phyloP scores from a whole-genome alignment of 1,284 basidiomycete species.

The Cutaneotrichosporon arboriforme region DNA sequence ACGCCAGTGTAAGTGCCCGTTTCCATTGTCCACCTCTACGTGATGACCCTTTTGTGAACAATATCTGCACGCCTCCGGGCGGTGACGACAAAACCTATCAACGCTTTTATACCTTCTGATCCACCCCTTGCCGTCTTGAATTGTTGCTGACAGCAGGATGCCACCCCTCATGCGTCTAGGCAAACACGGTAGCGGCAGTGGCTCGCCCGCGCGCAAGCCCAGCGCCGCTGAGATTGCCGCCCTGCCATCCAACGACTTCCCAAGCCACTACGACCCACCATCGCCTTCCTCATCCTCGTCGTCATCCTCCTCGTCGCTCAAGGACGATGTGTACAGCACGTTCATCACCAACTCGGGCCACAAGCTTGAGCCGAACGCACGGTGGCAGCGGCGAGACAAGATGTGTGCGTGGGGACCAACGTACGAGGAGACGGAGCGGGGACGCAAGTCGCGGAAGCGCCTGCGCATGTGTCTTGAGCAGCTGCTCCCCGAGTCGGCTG shows the following conservation, averaged over 20 bases:
- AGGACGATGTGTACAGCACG: slow-evolving; percentile 21
- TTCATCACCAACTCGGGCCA: slow-evolving; percentile 39
- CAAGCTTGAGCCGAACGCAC: slow-evolving; percentile 39
- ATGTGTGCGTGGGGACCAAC: slow-evolving; percentile 45
- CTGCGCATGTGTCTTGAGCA: slow-evolving; percentile 36
- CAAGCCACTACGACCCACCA: slow-evolving; percentile 34
- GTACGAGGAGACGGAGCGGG: slow-evolving; percentile 35
- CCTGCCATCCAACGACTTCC: slow-evolving; percentile 38
- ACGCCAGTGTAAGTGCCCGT: neutral
- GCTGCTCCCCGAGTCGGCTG: slow-evolving; percentile 37
- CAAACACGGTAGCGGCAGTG: too few relatives aligned
- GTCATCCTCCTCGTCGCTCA: slow-evolving; percentile 17
- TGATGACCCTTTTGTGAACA: slow-evolving; percentile 23
- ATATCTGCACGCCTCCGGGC: slow-evolving; percentile 23
- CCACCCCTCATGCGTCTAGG: neutral
- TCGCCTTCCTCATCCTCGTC: slow-evolving; percentile 31
- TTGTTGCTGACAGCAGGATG: slow-evolving; percentile 7
- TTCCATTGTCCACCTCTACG: slow-evolving; percentile 3
- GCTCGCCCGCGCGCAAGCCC: neutral
- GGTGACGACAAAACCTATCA: slow-evolving; percentile 24
- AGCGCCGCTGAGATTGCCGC: slow-evolving; percentile 3
- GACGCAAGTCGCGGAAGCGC: slow-evolving; percentile 31
- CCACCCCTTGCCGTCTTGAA: neutral
- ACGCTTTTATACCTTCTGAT: slow-evolving; percentile 20
- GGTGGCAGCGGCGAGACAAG: slow-evolving; percentile 45